A percentile compares a stretch with the other conserved stretches of the same genome.
Conservation (phyloP, 148 eudicot species). For the Cornus kousa region DNA sequence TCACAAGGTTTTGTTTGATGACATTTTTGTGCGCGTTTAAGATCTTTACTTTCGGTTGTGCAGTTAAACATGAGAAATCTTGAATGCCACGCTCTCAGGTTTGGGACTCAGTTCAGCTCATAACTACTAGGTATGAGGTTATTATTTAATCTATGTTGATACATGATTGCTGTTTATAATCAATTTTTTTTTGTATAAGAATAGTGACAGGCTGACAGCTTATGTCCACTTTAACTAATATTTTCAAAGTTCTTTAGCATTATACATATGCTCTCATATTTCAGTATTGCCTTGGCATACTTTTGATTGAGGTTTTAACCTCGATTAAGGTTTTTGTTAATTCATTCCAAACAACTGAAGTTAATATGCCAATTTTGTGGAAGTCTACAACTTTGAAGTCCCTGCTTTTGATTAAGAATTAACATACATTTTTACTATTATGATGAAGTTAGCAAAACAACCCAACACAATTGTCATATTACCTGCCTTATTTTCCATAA, state of each 20-base stretch:
- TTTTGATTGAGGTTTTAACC: background rate
- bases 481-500: background rate
- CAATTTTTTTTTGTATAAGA: background rate
- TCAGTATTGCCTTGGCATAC: background rate
- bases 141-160: constrained; percentile 14
- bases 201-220: background rate
- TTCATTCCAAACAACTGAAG: background rate
- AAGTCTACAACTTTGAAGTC: background rate
- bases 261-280: too few species aligned
- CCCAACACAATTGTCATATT: background rate
- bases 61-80: constrained; percentile 89
- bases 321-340: background rate
- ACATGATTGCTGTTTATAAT: background rate
- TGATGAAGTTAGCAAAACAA: background rate
- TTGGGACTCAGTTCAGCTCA: constrained; percentile 57
- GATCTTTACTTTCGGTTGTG: constrained; percentile 16
- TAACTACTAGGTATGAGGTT: constrained; percentile 30
- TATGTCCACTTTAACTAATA: background rate
- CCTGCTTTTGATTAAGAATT: background rate
- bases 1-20: constrained; percentile 12
- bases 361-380: background rate
- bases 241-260: too few species aligned
- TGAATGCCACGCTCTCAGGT: constrained; percentile 85
- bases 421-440: background rate
- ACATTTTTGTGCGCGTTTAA: constrained; percentile 4